phyloP scores from a whole-genome alignment of 2,329 filamentous ascomycete genomes.

The Arthroderma sp. region DNA sequence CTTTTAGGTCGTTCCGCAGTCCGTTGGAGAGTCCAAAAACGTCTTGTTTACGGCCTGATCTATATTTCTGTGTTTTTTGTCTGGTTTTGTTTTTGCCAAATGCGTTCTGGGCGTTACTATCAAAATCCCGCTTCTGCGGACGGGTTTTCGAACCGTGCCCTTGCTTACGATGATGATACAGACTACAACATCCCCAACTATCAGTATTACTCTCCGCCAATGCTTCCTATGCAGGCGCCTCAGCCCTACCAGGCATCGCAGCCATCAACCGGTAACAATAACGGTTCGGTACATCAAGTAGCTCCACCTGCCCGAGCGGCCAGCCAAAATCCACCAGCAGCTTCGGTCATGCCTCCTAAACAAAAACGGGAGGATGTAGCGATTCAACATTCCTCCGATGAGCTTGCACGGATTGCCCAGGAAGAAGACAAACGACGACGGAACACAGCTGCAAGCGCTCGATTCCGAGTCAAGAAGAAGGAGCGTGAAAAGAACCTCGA shows the following conservation, averaged over 20 bases:
- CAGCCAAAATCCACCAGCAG: background rate
- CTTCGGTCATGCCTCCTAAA: slow-evolving; percentile 4
- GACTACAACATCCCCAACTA: slow-evolving; percentile 11
- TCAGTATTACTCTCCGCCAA: slow-evolving; percentile 7
- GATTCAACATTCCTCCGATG: slow-evolving; percentile 40
- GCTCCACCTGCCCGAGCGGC: background rate
- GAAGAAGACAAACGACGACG: slow-evolving; percentile 84
- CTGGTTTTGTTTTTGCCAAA: background rate
- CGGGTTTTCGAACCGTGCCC: background rate
- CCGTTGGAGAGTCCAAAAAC: background rate
- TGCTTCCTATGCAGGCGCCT: slow-evolving; percentile 7
- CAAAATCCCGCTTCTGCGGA: background rate
- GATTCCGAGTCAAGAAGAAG: slow-evolving; percentile 93
- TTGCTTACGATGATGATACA: slow-evolving; percentile 6
- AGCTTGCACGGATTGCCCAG: slow-evolving; percentile 57
- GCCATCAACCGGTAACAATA: background rate
- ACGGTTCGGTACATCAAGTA: background rate
- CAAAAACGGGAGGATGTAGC: slow-evolving; percentile 24
- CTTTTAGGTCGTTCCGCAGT: background rate
- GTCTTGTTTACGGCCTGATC: background rate
- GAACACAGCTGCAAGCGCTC: slow-evolving; percentile 77
- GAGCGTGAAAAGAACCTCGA: slow-evolving; percentile 79
- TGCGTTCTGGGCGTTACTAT: background rate
- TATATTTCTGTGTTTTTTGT: background rate
- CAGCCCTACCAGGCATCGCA: slow-evolving; percentile 4